Conservation (phyloP, 1,284 basidiomycete species). For the Moesziomyces antarcticus region DNA sequence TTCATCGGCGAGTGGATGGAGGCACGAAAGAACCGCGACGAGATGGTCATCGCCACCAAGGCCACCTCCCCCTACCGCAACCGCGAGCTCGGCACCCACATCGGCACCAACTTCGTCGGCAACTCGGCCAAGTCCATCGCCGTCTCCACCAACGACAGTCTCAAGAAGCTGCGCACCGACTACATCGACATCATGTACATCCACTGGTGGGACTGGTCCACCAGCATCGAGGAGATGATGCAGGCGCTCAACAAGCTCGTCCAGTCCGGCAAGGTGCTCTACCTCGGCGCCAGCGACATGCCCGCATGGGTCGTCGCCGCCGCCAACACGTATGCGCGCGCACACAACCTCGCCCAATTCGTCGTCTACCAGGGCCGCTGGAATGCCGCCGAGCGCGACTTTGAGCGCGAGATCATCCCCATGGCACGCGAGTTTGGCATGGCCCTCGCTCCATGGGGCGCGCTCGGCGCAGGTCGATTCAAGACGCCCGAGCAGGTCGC, state of each 20-base stretch:
- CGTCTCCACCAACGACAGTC: constrained; percentile 65
- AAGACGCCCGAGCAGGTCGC: constrained; percentile 57
- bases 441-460: constrained; percentile 73
- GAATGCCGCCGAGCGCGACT: constrained; percentile 71
- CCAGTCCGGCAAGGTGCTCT: constrained; percentile 71
- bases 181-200: constrained; percentile 72
- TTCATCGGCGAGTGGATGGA: constrained; percentile 75
- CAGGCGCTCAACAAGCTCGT: constrained; percentile 71
- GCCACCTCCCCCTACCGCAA: constrained; percentile 68
- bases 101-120: constrained; percentile 70
- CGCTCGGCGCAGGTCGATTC: constrained; percentile 71
- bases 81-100: constrained; percentile 41
- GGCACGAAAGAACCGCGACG: constrained; percentile 72
- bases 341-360: constrained; percentile 72
- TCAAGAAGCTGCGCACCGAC: constrained; percentile 74
- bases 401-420: constrained; percentile 76
- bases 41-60: constrained; percentile 74
- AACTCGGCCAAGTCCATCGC: constrained; percentile 67
- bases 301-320: constrained; percentile 74
- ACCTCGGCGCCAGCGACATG: constrained; percentile 70
- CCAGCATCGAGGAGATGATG: constrained; percentile 74
- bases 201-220: constrained; percentile 73
- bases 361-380: constrained; percentile 74
- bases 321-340: constrained; percentile 73
- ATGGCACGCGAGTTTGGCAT: constrained; percentile 72